These are phyloP conservation scores for Agroathelia rolfsii DNA, from an alignment of 1,284 basidiomycete species.

Conservation along the genomic window DNA sequence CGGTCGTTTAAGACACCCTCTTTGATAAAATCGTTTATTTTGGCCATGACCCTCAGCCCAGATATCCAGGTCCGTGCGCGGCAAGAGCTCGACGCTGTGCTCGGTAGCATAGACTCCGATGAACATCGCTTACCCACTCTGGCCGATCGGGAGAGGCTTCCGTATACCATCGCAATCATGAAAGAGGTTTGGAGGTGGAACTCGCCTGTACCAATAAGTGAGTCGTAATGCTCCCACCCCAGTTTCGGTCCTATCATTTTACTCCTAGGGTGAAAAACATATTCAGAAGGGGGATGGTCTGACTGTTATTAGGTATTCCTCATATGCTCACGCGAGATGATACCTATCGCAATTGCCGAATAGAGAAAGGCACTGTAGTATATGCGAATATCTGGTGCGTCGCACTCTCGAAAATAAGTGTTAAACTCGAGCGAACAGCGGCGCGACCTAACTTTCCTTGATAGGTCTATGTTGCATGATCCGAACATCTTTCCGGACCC, in stretches of 20 bases:
- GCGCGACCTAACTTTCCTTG: too few relatives aligned
- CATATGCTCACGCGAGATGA: constrained; percentile 9
- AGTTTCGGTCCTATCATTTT: too few relatives aligned
- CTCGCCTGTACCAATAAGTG: background rate
- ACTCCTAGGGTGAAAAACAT: too few relatives aligned
- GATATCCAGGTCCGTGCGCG: constrained; percentile 9
- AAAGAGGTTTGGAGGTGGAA: constrained; percentile 1
- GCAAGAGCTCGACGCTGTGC: constrained; percentile 5
- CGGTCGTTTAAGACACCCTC: too few relatives aligned
- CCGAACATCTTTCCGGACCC: constrained; percentile 18
- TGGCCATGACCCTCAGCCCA: constrained; percentile 7
- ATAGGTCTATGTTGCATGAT: constrained; percentile 23
- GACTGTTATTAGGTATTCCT: too few relatives aligned
- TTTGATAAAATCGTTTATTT: constrained; percentile 4
- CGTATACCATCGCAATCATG: constrained; percentile 1
- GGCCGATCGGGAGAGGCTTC: constrained; percentile 10
- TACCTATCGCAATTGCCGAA: constrained; percentile 10
- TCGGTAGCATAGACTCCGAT: too few relatives aligned
- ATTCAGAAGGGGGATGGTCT: too few relatives aligned
- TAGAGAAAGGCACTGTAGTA: constrained; percentile 17
- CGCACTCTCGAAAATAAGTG: too few relatives aligned
- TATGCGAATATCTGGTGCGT: constrained; percentile 26
- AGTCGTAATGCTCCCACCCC: too few relatives aligned
- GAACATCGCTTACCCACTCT: constrained; percentile 8
- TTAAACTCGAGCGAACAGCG: too few relatives aligned